These are phyloP conservation scores for Debaryomyces sp. DNA, from an alignment of 1,139 yeast species.

Conservation along the genomic window DNA sequence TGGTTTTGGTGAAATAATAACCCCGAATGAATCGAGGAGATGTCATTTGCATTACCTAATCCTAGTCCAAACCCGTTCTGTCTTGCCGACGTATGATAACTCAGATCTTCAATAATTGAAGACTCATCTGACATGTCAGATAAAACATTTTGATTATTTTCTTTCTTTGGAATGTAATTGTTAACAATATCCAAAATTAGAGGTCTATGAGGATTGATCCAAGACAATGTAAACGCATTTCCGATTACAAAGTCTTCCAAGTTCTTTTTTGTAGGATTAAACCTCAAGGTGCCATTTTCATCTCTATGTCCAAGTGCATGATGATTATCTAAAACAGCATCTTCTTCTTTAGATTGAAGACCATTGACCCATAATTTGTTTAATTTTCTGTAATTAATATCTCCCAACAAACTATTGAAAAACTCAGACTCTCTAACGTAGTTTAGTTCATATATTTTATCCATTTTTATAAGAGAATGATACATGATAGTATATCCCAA, in stretches of 20 bases:
- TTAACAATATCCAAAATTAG: conserved; percentile 15
- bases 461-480: conserved; percentile 28
- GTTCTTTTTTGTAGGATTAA: conserved; percentile 20
- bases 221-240: conserved; percentile 31
- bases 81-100: conserved; percentile 2
- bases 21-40: conserved; percentile 46
- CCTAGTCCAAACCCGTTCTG: conserved; percentile 37
- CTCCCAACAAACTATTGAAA: conserved; percentile 24
- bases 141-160: neutral
- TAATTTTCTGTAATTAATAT: conserved; percentile 31
- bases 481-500: conserved; percentile 37
- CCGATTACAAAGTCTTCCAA: conserved; percentile 37
- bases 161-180: neutral
- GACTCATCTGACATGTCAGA: conserved; percentile 1
- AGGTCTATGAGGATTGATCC: conserved; percentile 39
- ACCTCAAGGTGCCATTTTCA: conserved; percentile 10
- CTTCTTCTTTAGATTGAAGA: conserved; percentile 21
- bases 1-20: conserved; percentile 13
- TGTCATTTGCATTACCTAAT: conserved; percentile 46
- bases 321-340: conserved; percentile 16
- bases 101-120: conserved; percentile 3
- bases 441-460: conserved; percentile 33
- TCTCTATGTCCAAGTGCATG: conserved; percentile 11
- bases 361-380: conserved; percentile 35
- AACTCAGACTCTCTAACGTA: conserved; percentile 31